Evolutionary conservation across 2,329 filamentous ascomycete genomes (phyloP), one percentile per base, ranked within the genome.

Genomic region (Arthrobotrys pseudoclavata): DNA sequence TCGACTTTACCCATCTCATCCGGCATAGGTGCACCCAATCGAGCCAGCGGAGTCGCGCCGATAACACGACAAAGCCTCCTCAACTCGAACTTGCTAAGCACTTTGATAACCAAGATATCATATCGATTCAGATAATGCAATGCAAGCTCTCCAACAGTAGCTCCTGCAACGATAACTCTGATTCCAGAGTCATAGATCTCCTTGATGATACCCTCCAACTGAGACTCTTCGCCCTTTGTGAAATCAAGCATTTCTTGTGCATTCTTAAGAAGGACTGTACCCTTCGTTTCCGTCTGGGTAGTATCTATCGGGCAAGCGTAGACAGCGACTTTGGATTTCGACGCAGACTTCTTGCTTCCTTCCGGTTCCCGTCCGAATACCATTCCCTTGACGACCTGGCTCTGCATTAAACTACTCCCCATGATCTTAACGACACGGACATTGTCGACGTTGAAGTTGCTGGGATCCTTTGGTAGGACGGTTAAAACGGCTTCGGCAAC

Each of bases 391-490:
- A 99, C 91, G 13, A 99, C 95, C 80, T 90, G 91, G 84, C 94
- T 97, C 86, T 99, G 94, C 82, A 96, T 93, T 83, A 99, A 86
- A 84, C 92, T 94, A 80, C 96, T 95, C 82, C 96, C 96, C 95
- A 99, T 98, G 83, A 99, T 99, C 89, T 99, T 99, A 82, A 99
- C 96, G 74, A 99, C 96, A 77, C 96, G 92, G 82, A 99, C 91
- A 85, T 99, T 99, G 87, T 99, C 96, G 80, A 99, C 94, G 85
- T 97, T 99, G 89, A 99, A 99, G 86, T 96, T 94, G 84, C 88
- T 86, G 22, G 96, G 92, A 86, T 97, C 97, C 87, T 97, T 97
- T 81, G 96, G 96, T 79, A 99, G 88, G 20, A 99, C 94, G 52
- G 93, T 90, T 70, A 98, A 89, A 70, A 91, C 89, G 48, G 89